Evolutionary conservation across 2,329 filamentous ascomycete genomes (phyloP).

Genomic region (Pseudocercospora cruenta): DNA sequence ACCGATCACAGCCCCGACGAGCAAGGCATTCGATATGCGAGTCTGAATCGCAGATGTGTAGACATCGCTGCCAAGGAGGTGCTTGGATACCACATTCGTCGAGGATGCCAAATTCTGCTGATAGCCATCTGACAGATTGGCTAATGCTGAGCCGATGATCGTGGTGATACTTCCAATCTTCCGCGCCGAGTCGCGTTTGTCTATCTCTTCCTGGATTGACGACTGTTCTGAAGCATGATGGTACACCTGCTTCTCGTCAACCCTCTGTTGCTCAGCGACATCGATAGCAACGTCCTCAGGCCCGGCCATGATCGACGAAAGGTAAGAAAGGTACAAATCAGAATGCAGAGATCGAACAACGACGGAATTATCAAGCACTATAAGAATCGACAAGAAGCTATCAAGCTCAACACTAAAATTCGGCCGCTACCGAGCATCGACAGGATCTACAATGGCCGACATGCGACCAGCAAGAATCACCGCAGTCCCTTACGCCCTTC

Average conservation of each 20-base stretch:
- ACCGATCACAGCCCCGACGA: constrained; percentile 41
- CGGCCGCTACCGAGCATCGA: neutral
- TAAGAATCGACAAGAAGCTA: neutral
- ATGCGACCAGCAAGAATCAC: neutral
- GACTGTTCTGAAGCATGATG: constrained; percentile 14
- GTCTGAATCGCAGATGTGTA: constrained; percentile 40
- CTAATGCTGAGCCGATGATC: constrained; percentile 33
- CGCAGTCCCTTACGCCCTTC: neutral
- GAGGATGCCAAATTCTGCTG: constrained; percentile 40
- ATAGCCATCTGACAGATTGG: constrained; percentile 42
- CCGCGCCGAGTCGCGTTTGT: neutral
- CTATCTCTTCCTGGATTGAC: neutral
- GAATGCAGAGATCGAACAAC: neutral
- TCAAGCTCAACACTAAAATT: neutral
- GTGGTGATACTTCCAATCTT: constrained; percentile 35
- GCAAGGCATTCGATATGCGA: constrained; percentile 39
- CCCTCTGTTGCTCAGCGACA: neutral
- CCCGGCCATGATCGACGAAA: neutral
- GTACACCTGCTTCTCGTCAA: constrained; percentile 10
- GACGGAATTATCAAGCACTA: neutral
- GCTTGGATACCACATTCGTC: constrained; percentile 41
- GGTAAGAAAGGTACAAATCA: neutral
- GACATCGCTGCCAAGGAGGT: constrained; percentile 32
- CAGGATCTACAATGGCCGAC: neutral
- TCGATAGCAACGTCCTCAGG: neutral